Base-by-base conservation (phyloP, 495 filamentous ascomycete genomes). In the Durotheca rogersii region DNA sequence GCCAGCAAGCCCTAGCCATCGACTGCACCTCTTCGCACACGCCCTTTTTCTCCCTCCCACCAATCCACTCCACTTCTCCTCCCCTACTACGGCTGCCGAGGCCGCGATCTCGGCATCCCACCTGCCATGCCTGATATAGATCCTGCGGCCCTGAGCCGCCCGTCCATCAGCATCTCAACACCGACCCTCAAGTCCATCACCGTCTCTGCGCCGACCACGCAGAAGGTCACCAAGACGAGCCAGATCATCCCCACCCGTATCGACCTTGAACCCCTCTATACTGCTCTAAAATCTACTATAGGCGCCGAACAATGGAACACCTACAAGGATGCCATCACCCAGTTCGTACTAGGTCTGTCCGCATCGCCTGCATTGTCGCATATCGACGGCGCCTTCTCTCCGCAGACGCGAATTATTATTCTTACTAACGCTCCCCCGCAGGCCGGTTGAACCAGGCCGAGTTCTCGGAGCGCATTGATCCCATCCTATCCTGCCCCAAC, bases 251-350 rank as follows among this genome's bases (percentile, higher is more conserved):
- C 83, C 2, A 76, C 83, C 33, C 86, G 93, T 59, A 87, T 97
- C 49, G 91, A 98, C 62, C 73, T 95, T 17, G 91, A 96, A 65
- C 87, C 89, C 19, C 76, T 91, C 55, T 96, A 97, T 64, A 86
- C 88, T 27, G 82, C 85, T 51, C 78, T 98, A 35, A 96, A 95
- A 66, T 72, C 77, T 32, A 81, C 79, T 31, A 84, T 97, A 66
- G 72, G 73, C 21, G 78, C 83, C 35, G 91, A 96, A 65, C 79
- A 88, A 67, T 98, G 93, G 93, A 74, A 77, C 33, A 78, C 79
- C 50, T 98, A 98, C 67, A 96, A 95, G 69, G 86, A 92, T 55
- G 68, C 89, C 19, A 81, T 88, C 15, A 81, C 83, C 43, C 74
- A 83, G 12, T 97, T 95, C 67, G 65, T 96, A 23, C 71, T 92